Evolutionary conservation across 768 basidiomycete species (phyloP), one percentile per base, ranked within the genome.

Genomic region (Termitomyces sp.): DNA sequence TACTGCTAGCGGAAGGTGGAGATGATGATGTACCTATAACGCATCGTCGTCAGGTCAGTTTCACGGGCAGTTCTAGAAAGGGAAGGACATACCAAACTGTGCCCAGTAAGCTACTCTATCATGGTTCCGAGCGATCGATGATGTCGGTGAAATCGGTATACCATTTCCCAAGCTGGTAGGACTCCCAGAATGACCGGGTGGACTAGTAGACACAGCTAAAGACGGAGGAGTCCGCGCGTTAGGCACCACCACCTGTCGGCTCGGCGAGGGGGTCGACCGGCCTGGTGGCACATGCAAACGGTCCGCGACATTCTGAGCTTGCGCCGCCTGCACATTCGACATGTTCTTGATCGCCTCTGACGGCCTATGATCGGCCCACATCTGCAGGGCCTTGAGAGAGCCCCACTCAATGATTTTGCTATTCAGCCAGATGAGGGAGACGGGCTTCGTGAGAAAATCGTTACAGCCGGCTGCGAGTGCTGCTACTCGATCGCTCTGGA

Each of bases 391-490:
- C 69, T 94, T 94, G 74, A 99, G 98, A 3, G 93, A 96, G 0
- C 97, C 97, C 97, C 97, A 99, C 71, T 99, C 97, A 59, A 96
- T 92, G 68, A 98, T 95, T 77, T 99, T 99, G 76, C 87, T 92
- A 69, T 98, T 94, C 52, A 99, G 77, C 97, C 97, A 99, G 46
- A 88, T 79, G 29, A 97, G 77, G 7, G 92, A 93, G 31, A 99
- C 96, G 0, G 97, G 97, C 67, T 99, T 99, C 42, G 95, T 98
- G 49, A 99, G 72, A 74, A 98, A 99, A 70, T 99, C 97, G 65
- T 99, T 98, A 74, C 97, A 99, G 6, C 97, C 97, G 2, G 97
- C 97, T 5, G 92, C 95, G 39, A 99, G 86, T n/a, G 97, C 97
- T 20, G 88, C 88, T 47, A 98, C 92, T 76, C 97, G 87, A 78